phyloP scores from a whole-genome alignment of 2,329 filamentous ascomycete genomes.

The Rutstroemia sp. region DNA sequence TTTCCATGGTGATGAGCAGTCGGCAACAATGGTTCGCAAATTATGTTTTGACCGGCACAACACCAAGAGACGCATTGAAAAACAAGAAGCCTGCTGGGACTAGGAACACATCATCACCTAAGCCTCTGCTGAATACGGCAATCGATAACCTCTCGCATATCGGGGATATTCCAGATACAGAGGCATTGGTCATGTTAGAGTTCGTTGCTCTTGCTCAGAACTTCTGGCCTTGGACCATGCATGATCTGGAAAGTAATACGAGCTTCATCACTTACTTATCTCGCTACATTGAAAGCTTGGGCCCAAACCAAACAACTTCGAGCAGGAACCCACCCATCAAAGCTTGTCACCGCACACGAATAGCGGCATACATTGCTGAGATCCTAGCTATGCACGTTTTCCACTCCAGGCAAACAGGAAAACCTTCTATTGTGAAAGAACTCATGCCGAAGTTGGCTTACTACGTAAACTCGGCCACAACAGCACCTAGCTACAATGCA shows the following conservation, averaged over 20 bases:
- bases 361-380: conserved; percentile 79
- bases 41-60: conserved; percentile 81
- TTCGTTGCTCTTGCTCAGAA: conserved; percentile 87
- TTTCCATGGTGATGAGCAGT: conserved; percentile 78
- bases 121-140: conserved; percentile 68
- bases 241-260: conserved; percentile 66
- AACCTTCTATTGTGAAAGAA: conserved; percentile 58
- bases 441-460: conserved; percentile 72
- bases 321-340: conserved; percentile 41
- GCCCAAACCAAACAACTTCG: conserved; percentile 42
- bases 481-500: conserved; percentile 75
- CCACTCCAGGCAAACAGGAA: conserved; percentile 69
- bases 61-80: conserved; percentile 68
- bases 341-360: conserved; percentile 53
- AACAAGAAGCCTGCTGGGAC: conserved; percentile 33
- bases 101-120: conserved; percentile 36
- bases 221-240: conserved; percentile 92
- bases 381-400: conserved; percentile 89
- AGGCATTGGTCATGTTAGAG: conserved; percentile 70
- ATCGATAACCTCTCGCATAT: conserved; percentile 63
- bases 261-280: conserved; percentile 67
- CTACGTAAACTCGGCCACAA: conserved; percentile 69
- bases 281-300: conserved; percentile 56
- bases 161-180: conserved; percentile 51
- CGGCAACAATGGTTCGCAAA: conserved; percentile 96